Evolutionary conservation across 192 early-diverging fungal species (phyloP).

Genomic region (Dissophora ornata): DNA sequence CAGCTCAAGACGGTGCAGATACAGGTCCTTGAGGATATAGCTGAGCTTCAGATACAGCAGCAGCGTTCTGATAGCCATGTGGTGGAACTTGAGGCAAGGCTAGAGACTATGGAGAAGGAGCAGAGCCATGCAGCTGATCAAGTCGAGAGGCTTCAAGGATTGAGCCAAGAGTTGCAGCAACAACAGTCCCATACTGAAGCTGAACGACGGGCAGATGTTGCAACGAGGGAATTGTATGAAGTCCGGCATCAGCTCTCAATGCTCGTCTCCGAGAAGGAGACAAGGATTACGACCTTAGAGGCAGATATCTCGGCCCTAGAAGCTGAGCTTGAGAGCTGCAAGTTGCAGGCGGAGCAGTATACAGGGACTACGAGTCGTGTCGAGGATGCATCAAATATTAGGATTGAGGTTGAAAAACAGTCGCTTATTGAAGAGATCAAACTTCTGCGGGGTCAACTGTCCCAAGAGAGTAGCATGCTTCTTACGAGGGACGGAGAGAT

Average conservation of each 20-base stretch:
- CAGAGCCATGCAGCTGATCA: constrained; percentile 4
- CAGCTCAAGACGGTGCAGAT: constrained; percentile 27
- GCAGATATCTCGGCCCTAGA: constrained; percentile 5
- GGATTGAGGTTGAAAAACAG: constrained; percentile 23
- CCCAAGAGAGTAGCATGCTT: constrained; percentile 10
- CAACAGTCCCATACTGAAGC: constrained; percentile 3
- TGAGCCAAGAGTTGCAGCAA: constrained; percentile 20
- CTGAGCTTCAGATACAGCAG: too few relatives aligned
- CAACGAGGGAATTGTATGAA: constrained; percentile 7
- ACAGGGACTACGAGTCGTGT: constrained; percentile 11
- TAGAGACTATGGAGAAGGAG: constrained; percentile 14
- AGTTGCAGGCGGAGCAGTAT: constrained; percentile 24
- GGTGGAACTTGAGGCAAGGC: not conserved
- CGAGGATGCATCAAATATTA: constrained; percentile 13
- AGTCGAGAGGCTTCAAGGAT: constrained; percentile 4
- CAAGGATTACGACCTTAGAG: constrained; percentile 13
- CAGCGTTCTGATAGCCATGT: too few relatives aligned
- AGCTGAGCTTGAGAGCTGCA: constrained; percentile 18
- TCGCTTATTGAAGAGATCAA: constrained; percentile 31
- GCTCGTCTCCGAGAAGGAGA: constrained; percentile 19
- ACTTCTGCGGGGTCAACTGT: constrained; percentile 5
- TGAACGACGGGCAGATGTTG: constrained; percentile 11
- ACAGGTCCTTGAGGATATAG: not conserved
- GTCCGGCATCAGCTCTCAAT: constrained; percentile 2
- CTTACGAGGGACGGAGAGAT: constrained; percentile 6